Conservation (phyloP, 495 filamentous ascomycete genomes). For the Penicillium egyptiacum region DNA sequence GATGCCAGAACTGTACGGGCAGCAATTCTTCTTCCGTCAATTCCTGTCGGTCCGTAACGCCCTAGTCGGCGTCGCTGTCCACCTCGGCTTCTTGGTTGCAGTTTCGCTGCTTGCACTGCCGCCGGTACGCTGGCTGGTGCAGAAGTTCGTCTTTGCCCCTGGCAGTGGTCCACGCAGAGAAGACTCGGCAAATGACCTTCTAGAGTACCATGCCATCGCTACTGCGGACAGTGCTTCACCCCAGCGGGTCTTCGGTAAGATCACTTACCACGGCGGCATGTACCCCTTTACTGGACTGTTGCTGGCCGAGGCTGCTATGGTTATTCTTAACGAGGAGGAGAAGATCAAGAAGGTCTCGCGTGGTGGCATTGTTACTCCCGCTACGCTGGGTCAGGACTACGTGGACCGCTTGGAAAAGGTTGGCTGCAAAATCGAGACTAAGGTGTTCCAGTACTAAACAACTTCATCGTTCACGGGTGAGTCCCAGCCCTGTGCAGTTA, state of each 20-base stretch:
- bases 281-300: conserved; percentile 71
- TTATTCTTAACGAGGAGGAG: conserved; percentile 64
- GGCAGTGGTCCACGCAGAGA: conserved; percentile 67
- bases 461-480: neutral
- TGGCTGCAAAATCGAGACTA: conserved; percentile 62
- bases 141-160: conserved; percentile 58
- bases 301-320: conserved; percentile 67
- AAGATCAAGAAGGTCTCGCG: conserved; percentile 55
- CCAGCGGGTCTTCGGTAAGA: conserved; percentile 57
- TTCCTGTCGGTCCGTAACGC: conserved; percentile 62
- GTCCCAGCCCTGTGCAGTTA: neutral
- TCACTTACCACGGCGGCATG: conserved; percentile 59
- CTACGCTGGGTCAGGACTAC: conserved; percentile 74
- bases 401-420: conserved; percentile 66
- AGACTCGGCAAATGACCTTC: conserved; percentile 51
- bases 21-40: conserved; percentile 69
- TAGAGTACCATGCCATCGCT: conserved; percentile 68
- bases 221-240: conserved; percentile 48
- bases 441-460: conserved; percentile 37
- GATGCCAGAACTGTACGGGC: conserved; percentile 66
- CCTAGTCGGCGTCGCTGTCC: conserved; percentile 56
- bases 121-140: conserved; percentile 54
- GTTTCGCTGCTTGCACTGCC: conserved; percentile 54
- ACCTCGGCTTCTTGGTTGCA: conserved; percentile 54
- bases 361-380: conserved; percentile 78